Evolutionary conservation across 129 eudicot genomes (phyloP), one percentile per base, ranked within the genome.

Genomic region (Sambucus nigra): DNA sequence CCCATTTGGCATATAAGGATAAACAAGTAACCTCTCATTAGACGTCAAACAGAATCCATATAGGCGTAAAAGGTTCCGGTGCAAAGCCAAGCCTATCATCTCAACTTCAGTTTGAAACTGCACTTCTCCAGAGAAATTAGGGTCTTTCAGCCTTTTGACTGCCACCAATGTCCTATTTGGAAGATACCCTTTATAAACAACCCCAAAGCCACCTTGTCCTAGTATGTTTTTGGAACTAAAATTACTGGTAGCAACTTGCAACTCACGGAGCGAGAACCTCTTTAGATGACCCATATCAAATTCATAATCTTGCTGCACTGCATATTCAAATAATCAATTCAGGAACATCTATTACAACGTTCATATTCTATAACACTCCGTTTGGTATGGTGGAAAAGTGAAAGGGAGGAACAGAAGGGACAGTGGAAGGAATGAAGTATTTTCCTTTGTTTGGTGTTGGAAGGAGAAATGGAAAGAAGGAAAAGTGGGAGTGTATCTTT

Each of bases 1-100:
- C 63, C 99, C 99, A 78, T 92, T 86, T 42, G 94, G 84, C 99
- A 92, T 92, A 49, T 74, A 92, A 74, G 99, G 99, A 63, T 92
- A 92, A 55, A 92, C 82, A 50, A 92, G 96, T 59, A 92, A 70
- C 53, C 88, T 86, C 64, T 92, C 99, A 9, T 92, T 76, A 5
- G 94, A 73, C 19, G 94, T 86, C 89, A 82, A 75, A 67, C 99
- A 92, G 61, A 84, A 92, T 40, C 99, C 99, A 29, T 79, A 86
- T 20, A 92, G 62, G 11, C 91, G 99, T 31, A 92, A 71, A 55
- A 92, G 94, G 68, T 92, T 92, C 57, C 99, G 69, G 32, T 92
- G 96, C 64, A 92, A 50, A 53, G 91, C 99, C 72, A 92, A 69
- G 17, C 99, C 84, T 53, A 92, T 92, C 99, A 92, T 80, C 81